Conservation (phyloP, 352 stramenopile species). For the Pythium volutum region DNA sequence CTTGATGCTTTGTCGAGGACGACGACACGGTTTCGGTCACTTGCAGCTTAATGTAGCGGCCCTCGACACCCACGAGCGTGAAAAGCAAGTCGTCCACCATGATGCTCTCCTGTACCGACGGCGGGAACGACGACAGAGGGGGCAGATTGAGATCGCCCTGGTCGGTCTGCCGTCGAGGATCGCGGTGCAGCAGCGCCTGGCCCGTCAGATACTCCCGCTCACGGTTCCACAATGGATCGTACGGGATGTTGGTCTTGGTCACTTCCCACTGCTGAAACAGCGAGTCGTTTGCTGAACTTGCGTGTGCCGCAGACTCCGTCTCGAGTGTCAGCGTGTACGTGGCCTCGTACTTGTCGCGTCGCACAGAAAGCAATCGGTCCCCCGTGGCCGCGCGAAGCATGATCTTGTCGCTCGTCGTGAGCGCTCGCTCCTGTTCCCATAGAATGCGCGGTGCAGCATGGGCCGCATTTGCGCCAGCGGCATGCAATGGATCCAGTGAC, state of each 20-base stretch:
- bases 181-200: conserved; percentile 50
- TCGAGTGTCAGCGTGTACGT: conserved; percentile 38
- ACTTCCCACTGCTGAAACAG: conserved; percentile 74
- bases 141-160: conserved; percentile 45
- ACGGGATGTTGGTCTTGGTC: conserved; percentile 85
- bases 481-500: conserved; percentile 7
- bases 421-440: conserved; percentile 55
- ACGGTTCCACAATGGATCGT: conserved; percentile 83
- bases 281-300: conserved; percentile 30
- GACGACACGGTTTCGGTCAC: conserved; percentile 36
- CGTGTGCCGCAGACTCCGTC: conserved; percentile 43
- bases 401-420: conserved; percentile 69
- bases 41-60: conserved; percentile 75
- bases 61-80: conserved; percentile 74
- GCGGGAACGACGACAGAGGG: conserved; percentile 69
- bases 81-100: conserved; percentile 85
- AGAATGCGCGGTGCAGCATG: conserved; percentile 19
- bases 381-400: conserved; percentile 66
- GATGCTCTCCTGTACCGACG: conserved; percentile 74
- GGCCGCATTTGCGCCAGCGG: not conserved
- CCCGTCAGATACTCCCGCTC: conserved; percentile 78
- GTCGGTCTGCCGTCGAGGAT: conserved; percentile 39
- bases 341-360: conserved; percentile 27
- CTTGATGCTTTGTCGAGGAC: conserved; percentile 13
- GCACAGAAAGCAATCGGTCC: conserved; percentile 54